Evolutionary conservation across 257 asterid species (phyloP).

Genomic region (Salvia miltiorrhiza): DNA sequence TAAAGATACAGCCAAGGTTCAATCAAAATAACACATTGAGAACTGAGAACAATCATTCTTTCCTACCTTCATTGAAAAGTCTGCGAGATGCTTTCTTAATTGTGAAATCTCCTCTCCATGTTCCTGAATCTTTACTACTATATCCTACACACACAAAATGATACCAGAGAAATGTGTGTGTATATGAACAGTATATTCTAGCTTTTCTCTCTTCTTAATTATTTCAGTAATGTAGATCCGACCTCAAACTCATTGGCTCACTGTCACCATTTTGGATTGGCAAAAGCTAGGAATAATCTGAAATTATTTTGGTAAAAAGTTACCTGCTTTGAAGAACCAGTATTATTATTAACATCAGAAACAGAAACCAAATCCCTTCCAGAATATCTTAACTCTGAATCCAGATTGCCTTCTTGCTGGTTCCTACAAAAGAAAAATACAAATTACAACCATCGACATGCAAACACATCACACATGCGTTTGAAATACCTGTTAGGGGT

Average conservation of each 20-base stretch:
- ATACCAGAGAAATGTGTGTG: conserved; percentile 15
- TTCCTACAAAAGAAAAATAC: conserved; percentile 42
- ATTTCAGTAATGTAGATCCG: background rate
- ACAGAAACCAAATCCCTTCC: conserved; percentile 55
- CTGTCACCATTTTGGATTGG: background rate
- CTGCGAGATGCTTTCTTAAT: conserved; percentile 72
- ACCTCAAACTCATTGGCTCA: background rate
- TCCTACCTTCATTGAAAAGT: conserved; percentile 70
- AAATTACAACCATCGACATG: conserved; percentile 19
- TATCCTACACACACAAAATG: conserved; percentile 47
- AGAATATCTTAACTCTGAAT: conserved; percentile 43
- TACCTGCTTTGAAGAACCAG: conserved; percentile 77
- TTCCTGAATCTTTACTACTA: conserved; percentile 61
- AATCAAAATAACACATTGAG: conserved; percentile 4
- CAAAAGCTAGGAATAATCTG: background rate
- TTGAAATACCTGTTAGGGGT: conserved; percentile 60
- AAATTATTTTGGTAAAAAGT: conserved; percentile 5
- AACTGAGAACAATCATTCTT: conserved; percentile 12
- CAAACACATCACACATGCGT: conserved; percentile 7
- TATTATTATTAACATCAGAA: conserved; percentile 45
- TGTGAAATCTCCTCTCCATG: conserved; percentile 88
- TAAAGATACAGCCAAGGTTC: conserved; percentile 8
- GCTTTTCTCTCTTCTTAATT: background rate
- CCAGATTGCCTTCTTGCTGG: conserved; percentile 48
- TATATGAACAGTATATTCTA: background rate